Base-by-base conservation (phyloP, 2,329 filamentous ascomycete species). In the Chaetomiaceae sp. region DNA sequence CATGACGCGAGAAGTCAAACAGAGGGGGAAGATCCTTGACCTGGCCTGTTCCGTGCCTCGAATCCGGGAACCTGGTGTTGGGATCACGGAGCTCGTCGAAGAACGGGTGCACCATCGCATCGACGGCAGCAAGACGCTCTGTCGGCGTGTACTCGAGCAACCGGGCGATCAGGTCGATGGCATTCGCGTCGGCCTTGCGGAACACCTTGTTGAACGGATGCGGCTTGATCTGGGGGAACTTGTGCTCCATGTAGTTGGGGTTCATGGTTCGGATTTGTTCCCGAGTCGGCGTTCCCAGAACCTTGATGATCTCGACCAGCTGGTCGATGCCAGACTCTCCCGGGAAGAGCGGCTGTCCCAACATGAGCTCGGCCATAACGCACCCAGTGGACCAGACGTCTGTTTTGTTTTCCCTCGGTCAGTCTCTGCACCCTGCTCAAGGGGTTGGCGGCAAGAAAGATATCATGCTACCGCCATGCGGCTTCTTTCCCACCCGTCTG, bases 201-300 rank as follows among this genome's bases (percentile, higher is more conserved):
- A 99, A 97, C 50, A 99, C 93, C 81, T 97, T 97, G 75, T 87
- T 95, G 78, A 99, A 99, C 23, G 93, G 93, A 66, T 99, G 93
- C 52, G 93, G 93, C 77, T 99, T 99, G 76, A 99, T 99, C 72
- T 99, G 93, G 42, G 93, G 93, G 73, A 99, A 99, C 76, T 97
- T 97, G 76, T 99, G 93, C 75, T 99, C 93, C 93, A 99, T 99
- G 73, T 99, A 99, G 73, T 99, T 99, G 53, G 93, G 93, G 72
- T 99, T 99, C 93, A 99, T 99, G 59, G 93, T 99, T 62, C 93
- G 88, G 65, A 99, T 99, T 72, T 99, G 93, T 70, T 99, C 93
- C 58, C 93, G 82, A 31, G 93, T 97, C 16, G 93, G 93, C 16
- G 93, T 99, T 54, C 93, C 93, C 55, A 99, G 76, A 47, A 99